Base-by-base conservation (phyloP, 2,329 filamentous ascomycete species). In the Fusarium citri region DNA sequence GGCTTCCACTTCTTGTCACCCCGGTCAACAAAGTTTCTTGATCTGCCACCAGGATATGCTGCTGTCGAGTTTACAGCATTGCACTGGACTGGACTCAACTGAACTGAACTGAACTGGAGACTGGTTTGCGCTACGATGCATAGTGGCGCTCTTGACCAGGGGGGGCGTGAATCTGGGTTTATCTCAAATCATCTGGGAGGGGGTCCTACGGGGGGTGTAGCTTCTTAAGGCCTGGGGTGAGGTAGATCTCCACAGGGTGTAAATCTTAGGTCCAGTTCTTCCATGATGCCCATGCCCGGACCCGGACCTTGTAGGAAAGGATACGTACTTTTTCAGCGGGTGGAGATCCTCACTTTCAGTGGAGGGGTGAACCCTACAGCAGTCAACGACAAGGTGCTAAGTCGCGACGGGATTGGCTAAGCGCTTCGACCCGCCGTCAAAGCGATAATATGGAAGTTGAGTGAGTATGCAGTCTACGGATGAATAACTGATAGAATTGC, bases 1-100 rank as follows among this genome's bases (percentile, higher is more conserved):
- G 34, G 42, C 28, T 47, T 55, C 45, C n/a, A 30, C 26, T 45
- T 55, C 47, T 34, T 37, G 30, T 22, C 43, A 56, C 54, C 54
- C 43, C 54, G 11, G 23, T 40, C 55, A 64, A 66, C 70, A 74
- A 64, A 72, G 66, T 72, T 74, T 73, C 70, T 74, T 68, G 73
- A 76, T 76, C 72, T 74, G 57, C 71, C 69, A 69, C 73, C 54
- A 61, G 73, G 73, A 75, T 74, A 30, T 30, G 28, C 64, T 63
- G 66, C 66, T 76, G 72, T 74, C 70, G 73, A 75, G 71, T 72
- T 62, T 64, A 56, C 49, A 40, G 23, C 28, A 30, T 30, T 30
- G 15, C 28, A 30, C 28, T 30, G 28, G 28, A 15, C 28, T 12
- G 10, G 40, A 23, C 31, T 49, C 23, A 23, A 26, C 31, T 49